Evolutionary conservation across 257 asterid genomes (phyloP), one percentile per base, ranked within the genome.

Genomic region (Penstemon barbatus): DNA sequence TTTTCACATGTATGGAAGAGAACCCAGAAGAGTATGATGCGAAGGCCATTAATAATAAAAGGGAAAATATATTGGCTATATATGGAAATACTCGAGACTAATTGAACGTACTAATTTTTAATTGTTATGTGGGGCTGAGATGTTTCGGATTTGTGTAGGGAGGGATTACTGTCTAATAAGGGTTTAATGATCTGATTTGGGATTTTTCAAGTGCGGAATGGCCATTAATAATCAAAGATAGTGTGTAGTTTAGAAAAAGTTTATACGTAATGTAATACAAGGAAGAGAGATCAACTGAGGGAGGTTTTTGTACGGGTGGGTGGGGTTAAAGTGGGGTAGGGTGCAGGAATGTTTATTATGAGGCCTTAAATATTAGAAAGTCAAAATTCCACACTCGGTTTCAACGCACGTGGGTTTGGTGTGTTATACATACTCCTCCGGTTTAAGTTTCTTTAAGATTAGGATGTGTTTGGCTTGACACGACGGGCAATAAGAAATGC

Each of bases 31-130:
- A 0, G 10, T 33, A 48, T 3, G 48, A 11, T 48, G 68, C 18
- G 33, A 13, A 46, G 19, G 45, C 57, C 68, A 63, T 63, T 9
- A 46, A 9, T 63, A 19, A 45, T 33, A 63, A 63, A 63, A 9
- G 36, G 25, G 10, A 38, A 63, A 11, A 44, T 12, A 45, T 8
- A 44, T 3, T 62, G 3, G 13, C 19, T 62, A 43, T 33, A 62
- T 19, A 42, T 18, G 54, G 12, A 42, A 63, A 12, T 10, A 7
- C 46, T 46, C 61, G 54, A 49, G 54, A 10, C 33, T 4, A 48
- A 60, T 13, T 61, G 45, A 12, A 37, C 41, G 25, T 60, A 60
- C 49, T 25, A 2, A 25, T 25, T 25, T 25, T 25, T 25, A 25
- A 25, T 25, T 1, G 19, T 13, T 10, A 41, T 33, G 38, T 42